A percentile compares a stretch with the other conserved stretches of the same genome.
Conservation (phyloP, 495 filamentous ascomycete species). For the Elaphomyces granulatus region DNA sequence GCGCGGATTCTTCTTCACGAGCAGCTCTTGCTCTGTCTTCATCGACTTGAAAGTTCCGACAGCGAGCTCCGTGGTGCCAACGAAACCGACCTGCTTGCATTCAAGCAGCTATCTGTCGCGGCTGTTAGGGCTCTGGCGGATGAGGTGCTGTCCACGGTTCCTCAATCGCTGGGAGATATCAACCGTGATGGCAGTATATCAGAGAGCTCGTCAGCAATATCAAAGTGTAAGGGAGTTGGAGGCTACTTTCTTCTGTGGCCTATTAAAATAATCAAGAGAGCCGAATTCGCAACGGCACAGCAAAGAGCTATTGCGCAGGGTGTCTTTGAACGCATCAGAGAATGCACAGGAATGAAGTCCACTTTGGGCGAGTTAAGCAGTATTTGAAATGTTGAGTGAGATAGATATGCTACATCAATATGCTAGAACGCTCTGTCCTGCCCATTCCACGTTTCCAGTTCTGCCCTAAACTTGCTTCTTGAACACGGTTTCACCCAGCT, state of each 20-base stretch:
- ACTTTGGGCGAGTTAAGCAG: conserved; percentile 2
- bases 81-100: no score
- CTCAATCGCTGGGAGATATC: conserved; percentile 1
- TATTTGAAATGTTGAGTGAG: no score
- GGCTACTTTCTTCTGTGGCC: conserved; percentile 1
- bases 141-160: not conserved
- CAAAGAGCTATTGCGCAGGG: not conserved
- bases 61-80: conserved; percentile 22
- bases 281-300: not conserved
- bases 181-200: not conserved
- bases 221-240: not conserved
- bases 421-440: no score
- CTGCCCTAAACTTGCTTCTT: no score
- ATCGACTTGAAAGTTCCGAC: conserved; percentile 20
- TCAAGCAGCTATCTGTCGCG: conserved; percentile 22
- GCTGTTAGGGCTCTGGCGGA: conserved; percentile 22
- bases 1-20: conserved; percentile 22
- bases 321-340: conserved; percentile 1
- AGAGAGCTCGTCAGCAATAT: not conserved
- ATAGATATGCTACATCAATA: conserved; percentile 8
- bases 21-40: conserved; percentile 21
- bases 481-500: not conserved
- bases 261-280: conserved; percentile 1
- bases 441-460: no score
- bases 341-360: conserved; percentile 21